A percentile compares a stretch with the other conserved stretches of the same genome.
phyloP scores from a whole-genome alignment of 2,329 filamentous ascomycete genomes.

The Fusarium begoniae region DNA sequence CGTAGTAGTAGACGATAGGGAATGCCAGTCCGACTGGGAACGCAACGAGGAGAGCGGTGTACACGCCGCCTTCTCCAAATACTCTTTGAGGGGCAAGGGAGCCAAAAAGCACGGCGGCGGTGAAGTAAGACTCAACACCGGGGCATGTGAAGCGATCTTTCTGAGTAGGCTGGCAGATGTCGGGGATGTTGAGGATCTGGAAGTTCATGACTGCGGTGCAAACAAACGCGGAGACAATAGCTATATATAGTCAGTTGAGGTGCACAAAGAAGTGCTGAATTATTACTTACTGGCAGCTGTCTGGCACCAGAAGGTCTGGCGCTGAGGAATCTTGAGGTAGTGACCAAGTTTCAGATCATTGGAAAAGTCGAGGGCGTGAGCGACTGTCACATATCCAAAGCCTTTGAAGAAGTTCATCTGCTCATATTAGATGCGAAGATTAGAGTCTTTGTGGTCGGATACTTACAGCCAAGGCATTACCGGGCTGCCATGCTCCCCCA shows the following conservation, averaged over 20 bases:
- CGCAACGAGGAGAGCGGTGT: slow-evolving; percentile 49
- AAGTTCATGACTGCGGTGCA: slow-evolving; percentile 51
- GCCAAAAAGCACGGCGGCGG: slow-evolving; percentile 53
- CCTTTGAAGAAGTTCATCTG: slow-evolving; percentile 59
- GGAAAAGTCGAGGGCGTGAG: slow-evolving; percentile 50
- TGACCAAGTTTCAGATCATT: slow-evolving; percentile 50
- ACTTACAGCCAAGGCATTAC: slow-evolving; percentile 52
- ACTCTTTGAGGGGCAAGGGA: slow-evolving; percentile 50
- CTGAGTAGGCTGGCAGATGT: slow-evolving; percentile 50
- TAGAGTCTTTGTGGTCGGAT: rapidly evolving
- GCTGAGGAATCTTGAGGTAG: slow-evolving; percentile 58
- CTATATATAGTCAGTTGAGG: background rate
- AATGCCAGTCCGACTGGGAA: slow-evolving; percentile 52
- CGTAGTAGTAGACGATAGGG: slow-evolving; percentile 50
- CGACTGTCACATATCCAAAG: slow-evolving; percentile 51
- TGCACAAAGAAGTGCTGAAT: rapidly evolving
- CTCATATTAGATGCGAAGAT: background rate
- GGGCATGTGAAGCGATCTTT: slow-evolving; percentile 51
- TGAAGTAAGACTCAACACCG: slow-evolving; percentile 51
- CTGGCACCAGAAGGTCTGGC: slow-evolving; percentile 48
- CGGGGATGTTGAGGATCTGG: slow-evolving; percentile 47
- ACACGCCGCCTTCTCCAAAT: slow-evolving; percentile 49
- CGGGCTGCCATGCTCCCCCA: slow-evolving; percentile 53
- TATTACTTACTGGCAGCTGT: slow-evolving; percentile 42
- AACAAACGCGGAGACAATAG: slow-evolving; percentile 48